Evolutionary conservation across 2,329 filamentous ascomycete genomes (phyloP).

Genomic region (Juglanconis juglandina): DNA sequence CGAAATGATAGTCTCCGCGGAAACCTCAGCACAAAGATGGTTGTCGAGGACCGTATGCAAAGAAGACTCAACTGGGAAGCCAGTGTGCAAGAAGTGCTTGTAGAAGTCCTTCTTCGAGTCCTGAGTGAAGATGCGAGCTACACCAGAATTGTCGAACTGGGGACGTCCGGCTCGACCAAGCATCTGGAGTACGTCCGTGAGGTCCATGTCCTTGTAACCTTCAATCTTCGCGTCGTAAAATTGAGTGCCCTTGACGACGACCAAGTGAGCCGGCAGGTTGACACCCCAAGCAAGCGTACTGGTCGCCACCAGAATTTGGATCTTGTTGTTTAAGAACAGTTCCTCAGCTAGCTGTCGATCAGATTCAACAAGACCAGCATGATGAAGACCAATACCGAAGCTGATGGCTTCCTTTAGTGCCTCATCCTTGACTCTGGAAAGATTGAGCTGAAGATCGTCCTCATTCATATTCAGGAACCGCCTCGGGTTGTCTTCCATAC

Average conservation of each 20-base stretch:
- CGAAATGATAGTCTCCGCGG: constrained; percentile 84
- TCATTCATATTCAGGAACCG: constrained; percentile 93
- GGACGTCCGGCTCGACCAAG: constrained; percentile 90
- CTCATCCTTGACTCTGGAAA: constrained; percentile 89
- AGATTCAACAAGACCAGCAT: constrained; percentile 92
- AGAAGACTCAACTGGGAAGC: constrained; percentile 95
- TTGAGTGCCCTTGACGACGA: constrained; percentile 97
- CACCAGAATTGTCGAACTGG: constrained; percentile 93
- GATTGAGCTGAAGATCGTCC: constrained; percentile 83
- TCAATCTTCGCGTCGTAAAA: constrained; percentile 98
- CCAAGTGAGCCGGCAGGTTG: constrained; percentile 92
- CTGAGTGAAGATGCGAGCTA: constrained; percentile 95
- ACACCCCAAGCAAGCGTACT: constrained; percentile 98
- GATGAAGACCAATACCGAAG: constrained; percentile 95
- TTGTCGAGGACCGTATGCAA: constrained; percentile 96
- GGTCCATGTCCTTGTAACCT: constrained; percentile 97
- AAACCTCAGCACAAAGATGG: constrained; percentile 92
- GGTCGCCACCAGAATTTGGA: constrained; percentile 92
- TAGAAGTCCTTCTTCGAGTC: constrained; percentile 98
- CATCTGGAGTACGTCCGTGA: constrained; percentile 98
- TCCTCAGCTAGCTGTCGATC: constrained; percentile 91
- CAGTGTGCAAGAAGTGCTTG: constrained; percentile 97
- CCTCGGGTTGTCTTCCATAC: constrained; percentile 96
- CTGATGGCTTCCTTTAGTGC: constrained; percentile 89
- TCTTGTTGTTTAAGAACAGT: constrained; percentile 95